Base-by-base conservation (phyloP, 345 rosid species). In the Cardamine chenopodiifolia region DNA sequence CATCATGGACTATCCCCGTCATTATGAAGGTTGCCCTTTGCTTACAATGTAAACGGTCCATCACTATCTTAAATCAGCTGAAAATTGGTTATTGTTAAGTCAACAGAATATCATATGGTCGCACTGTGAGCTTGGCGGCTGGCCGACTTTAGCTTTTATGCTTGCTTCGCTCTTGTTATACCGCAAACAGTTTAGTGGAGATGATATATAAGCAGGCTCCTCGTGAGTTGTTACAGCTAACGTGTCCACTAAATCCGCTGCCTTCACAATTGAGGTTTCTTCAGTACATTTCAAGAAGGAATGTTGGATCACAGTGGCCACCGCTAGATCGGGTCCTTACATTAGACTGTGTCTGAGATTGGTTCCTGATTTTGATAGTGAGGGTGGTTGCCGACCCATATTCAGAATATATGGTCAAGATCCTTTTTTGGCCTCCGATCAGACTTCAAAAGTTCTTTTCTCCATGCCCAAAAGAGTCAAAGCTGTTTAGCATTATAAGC, bases 101-200 rank as follows among this genome's bases (percentile, higher is more conserved):
- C 89, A 80, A 62, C 90, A 86, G 75, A 90, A 90, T 52, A 81
- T 88, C 80, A 78, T 90, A 66, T 62, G 88, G 83, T 74, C 85
- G 73, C 89, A 88, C 66, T 87, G 97, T 44, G 97, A 87, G 75
- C 80, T 72, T 53, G 89, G 93, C 4, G 90, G 90, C 15, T 88
- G 91, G 97, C 97, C 94, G 8, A 83, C 86, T 72, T 62, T 90
- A 82, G 89, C 89, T 8, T 90, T 90, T 75, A 86, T 90, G 97
- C 90, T 90, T 31, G 86, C 93, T 68, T 86, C 93, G 7, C 86
- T 90, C 56, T 74, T 88, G 83, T 66, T 88, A 47, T 83, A 88
- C 60, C 70, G 88, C 60, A 90, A 88, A 75, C 90, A 86, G 70
- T 79, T 79, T 54, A 82, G 69, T 0, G 91, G 86, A 8, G 93